A percentile compares a stretch with the other conserved stretches of the same genome.
Conservation (phyloP, 176 grass and related monocot genomes). For the Pontederia paniculata region DNA sequence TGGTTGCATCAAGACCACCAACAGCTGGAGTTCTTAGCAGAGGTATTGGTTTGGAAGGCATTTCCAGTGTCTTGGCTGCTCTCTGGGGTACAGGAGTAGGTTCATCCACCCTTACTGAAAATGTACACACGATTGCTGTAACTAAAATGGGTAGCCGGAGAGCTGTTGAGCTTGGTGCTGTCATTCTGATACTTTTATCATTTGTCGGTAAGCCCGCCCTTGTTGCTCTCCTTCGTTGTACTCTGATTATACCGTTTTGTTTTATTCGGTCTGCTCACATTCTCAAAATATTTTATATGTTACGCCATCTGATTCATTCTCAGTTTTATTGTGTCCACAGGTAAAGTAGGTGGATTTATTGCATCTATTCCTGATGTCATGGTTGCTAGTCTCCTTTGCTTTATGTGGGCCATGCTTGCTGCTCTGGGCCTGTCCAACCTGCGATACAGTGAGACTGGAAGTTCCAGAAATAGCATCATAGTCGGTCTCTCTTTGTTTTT, state of each 20-base stretch:
- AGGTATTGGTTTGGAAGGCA: slow-evolving; percentile 85
- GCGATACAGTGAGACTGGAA: slow-evolving; percentile 85
- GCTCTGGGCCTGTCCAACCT: slow-evolving; percentile 94
- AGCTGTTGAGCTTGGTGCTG: slow-evolving; percentile 80
- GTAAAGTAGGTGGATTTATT: slow-evolving; percentile 89
- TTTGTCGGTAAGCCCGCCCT: slow-evolving; percentile 57
- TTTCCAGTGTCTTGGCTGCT: slow-evolving; percentile 68
- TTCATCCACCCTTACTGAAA: slow-evolving; percentile 80
- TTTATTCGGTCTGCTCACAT: too few relatives aligned
- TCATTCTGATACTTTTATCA: slow-evolving; percentile 68
- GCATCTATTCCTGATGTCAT: slow-evolving; percentile 95
- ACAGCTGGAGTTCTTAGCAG: slow-evolving; percentile 84
- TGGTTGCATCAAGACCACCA: slow-evolving; percentile 87
- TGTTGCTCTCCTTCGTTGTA: background rate
- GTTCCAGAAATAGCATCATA: slow-evolving; percentile 88
- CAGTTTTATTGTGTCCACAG: slow-evolving; percentile 28
- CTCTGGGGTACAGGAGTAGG: slow-evolving; percentile 95
- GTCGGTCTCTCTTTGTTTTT: slow-evolving; percentile 86
- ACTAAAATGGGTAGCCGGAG: slow-evolving; percentile 97
- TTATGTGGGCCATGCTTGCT: slow-evolving; percentile 95
- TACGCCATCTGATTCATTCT: background rate
- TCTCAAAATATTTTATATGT: too few relatives aligned
- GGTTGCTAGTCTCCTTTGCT: slow-evolving; percentile 87
- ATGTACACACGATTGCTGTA: slow-evolving; percentile 90
- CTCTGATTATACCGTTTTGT: too few relatives aligned